These are phyloP conservation scores for Trapa bicornis DNA, from an alignment of 345 rosid genomes.

Conservation along the genomic window DNA sequence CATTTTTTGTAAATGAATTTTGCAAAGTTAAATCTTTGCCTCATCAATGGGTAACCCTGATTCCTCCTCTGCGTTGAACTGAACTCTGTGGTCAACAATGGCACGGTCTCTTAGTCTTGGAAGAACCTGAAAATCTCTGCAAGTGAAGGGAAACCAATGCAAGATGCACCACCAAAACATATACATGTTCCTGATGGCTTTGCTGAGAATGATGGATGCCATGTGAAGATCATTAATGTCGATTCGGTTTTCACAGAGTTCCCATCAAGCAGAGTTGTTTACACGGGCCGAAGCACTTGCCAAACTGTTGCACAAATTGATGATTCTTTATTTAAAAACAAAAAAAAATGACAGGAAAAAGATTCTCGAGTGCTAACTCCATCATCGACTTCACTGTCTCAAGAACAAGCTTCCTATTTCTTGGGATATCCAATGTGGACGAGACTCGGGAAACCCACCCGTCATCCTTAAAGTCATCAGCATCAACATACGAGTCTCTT, in stretches of 20 bases:
- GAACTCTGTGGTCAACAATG: too few species aligned
- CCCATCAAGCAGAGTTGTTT: background rate
- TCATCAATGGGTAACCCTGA: background rate
- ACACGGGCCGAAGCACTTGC: background rate
- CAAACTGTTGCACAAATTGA: background rate
- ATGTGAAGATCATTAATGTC: background rate
- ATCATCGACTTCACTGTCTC: slow-evolving; percentile 63
- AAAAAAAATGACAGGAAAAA: background rate
- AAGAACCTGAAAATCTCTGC: too few species aligned
- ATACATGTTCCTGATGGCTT: slow-evolving; percentile 9
- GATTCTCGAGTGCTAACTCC: slow-evolving; percentile 43
- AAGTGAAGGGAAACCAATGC: slow-evolving; percentile 27
- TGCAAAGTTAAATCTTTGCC: too few species aligned
- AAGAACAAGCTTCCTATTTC: slow-evolving; percentile 55
- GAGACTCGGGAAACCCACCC: slow-evolving; percentile 51
- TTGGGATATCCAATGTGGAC: slow-evolving; percentile 47
- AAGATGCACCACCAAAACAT: slow-evolving; percentile 18
- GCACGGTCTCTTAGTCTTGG: too few species aligned
- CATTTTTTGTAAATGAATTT: too few species aligned
- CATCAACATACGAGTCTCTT: slow-evolving; percentile 4
- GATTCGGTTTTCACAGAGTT: background rate
- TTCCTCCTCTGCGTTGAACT: background rate
- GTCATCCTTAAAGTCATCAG: slow-evolving; percentile 4
- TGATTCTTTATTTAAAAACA: background rate
- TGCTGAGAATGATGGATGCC: background rate